Conservation (phyloP, 345 rosid genomes). For the Hibiscus tridactylites region DNA sequence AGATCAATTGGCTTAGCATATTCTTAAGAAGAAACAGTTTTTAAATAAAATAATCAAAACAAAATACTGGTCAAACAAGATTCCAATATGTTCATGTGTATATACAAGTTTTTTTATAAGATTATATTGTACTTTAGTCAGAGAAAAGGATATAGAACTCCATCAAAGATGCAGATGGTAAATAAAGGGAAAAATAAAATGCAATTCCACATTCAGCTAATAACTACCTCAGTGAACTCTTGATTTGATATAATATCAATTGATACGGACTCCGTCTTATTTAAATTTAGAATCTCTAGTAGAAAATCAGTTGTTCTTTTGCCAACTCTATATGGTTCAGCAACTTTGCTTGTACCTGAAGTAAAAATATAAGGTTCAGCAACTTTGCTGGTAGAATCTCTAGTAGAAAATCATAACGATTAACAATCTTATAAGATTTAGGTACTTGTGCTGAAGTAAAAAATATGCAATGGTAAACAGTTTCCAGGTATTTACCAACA, state of each 20-base stretch:
- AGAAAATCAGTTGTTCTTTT: slow-evolving; percentile 62
- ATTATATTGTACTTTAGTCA: neutral
- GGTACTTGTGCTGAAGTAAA: neutral
- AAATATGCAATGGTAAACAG: neutral
- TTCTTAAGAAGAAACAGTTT: neutral
- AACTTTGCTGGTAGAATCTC: neutral
- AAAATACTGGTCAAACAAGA: neutral
- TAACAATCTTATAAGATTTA: neutral
- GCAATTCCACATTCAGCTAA: neutral
- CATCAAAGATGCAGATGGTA: neutral
- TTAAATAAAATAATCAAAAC: neutral
- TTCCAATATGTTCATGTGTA: neutral
- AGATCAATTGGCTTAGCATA: slow-evolving; percentile 14
- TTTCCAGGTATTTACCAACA: slow-evolving; percentile 50
- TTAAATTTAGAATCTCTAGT: slow-evolving; percentile 79
- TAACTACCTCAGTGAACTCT: slow-evolving; percentile 90
- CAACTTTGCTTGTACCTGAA: slow-evolving; percentile 80
- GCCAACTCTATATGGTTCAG: slow-evolving; percentile 88
- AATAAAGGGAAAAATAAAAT: neutral
- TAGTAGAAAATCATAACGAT: slow-evolving; percentile 10
- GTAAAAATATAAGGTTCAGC: slow-evolving; percentile 44
- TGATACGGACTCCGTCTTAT: slow-evolving; percentile 78
- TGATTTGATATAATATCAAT: slow-evolving; percentile 94
- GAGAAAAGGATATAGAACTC: neutral
- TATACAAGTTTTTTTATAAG: neutral